These are phyloP conservation scores for Fagopyrum tataricum DNA, from an alignment of 148 eudicot species.

Conservation along the genomic window DNA sequence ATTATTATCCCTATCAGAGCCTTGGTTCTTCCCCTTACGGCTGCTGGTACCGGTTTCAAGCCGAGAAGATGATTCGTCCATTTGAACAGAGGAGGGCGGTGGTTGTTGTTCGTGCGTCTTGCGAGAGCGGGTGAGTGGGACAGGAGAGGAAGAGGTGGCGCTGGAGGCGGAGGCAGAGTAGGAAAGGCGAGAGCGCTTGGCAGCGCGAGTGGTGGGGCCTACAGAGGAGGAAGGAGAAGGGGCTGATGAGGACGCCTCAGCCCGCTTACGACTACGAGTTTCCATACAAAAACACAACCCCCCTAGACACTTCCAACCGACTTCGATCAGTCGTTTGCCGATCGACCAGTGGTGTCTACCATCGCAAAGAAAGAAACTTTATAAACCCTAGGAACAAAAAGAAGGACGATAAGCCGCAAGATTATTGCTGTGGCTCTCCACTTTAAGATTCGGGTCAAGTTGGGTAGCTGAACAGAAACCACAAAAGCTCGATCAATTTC, in stretches of 20 bases:
- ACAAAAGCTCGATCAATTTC: neutral
- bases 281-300: conserved; percentile 84
- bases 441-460: neutral
- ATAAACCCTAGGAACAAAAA: conserved; percentile 22
- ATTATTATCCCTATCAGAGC: conserved; percentile 31
- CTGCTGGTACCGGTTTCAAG: conserved; percentile 26
- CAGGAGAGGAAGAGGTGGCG: conserved; percentile 20
- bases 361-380: neutral
- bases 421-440: neutral
- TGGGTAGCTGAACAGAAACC: conserved; percentile 1
- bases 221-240: conserved; percentile 59
- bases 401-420: neutral
- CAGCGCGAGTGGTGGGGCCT: conserved; percentile 52
- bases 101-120: conserved; percentile 26
- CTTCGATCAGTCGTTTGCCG: conserved; percentile 40
- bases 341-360: conserved; percentile 24
- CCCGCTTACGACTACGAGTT: conserved; percentile 99
- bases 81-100: conserved; percentile 20
- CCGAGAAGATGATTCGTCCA: conserved; percentile 62
- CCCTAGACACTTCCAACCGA: conserved; percentile 20
- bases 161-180: conserved; percentile 25
- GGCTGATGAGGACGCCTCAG: conserved; percentile 94
- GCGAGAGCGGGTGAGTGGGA: conserved; percentile 43
- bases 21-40: conserved; percentile 52
- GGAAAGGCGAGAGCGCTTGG: conserved; percentile 51